Base-by-base conservation (phyloP, 2,329 filamentous ascomycete species). In the Fusarium fracticaudum region DNA sequence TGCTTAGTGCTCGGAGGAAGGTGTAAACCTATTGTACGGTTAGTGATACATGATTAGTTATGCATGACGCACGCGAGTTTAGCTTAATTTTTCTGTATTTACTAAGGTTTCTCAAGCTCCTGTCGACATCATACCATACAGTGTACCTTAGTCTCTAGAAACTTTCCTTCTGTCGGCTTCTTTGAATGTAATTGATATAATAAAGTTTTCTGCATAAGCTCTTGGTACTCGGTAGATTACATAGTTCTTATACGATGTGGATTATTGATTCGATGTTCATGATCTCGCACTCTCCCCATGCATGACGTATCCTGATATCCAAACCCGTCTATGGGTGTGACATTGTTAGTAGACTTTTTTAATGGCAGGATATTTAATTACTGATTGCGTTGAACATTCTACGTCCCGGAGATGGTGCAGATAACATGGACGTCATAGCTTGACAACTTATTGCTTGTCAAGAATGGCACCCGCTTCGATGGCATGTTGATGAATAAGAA, bases 11-110 rank as follows among this genome's bases (percentile, higher is more conserved):
- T 14, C 18, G 24, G n/a, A n/a, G 35, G 47, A 54, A 41, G 31
- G 37, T 38, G 24, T 31, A 54, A 58, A 31, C n/a, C 10, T 37
- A 31, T 26, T 74, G 64, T 75, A 69, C n/a, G 20, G 63, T 40
- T 68, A 64, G 71, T 71, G 26, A 50, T 54, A 43, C 20, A 60
- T 45, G 62, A 55, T 8, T 26, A 44, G 38, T 24, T n/a, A 31
- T 29, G 38, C 11, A 73, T 58, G 35, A 38, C 20, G 50, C 38
- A 38, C 5, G 24, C 47, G 38, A 60, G 18, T 24, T 41, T 38
- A 68, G 31, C 37, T 40, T 44, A 47, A 31, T 63, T 29, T 14
- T 37, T 24, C 14, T 44, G 26, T 14, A 66, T 37, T 66, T 10
- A 50, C 44, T 45, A 38, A 13, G 14, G 10, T 31, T 35, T n/a